Percentiles rank a stretch among this genome's conserved stretches.
Evolutionary conservation across 2,329 filamentous ascomycete species (phyloP).

Genomic region (Colletotrichum gigasporum): DNA sequence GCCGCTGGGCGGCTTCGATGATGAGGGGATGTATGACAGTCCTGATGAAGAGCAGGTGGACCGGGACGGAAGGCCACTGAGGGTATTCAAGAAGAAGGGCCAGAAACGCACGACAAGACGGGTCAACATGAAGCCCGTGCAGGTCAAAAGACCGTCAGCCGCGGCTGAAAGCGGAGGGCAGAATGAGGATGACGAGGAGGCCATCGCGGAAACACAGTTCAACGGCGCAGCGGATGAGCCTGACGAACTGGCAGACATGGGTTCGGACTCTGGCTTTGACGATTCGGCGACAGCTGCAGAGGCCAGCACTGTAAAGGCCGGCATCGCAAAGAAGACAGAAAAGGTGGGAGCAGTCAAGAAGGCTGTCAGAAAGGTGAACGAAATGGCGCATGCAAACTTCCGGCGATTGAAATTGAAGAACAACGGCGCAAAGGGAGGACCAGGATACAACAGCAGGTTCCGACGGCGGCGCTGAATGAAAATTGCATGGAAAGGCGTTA

Average conservation of each 20-base stretch:
- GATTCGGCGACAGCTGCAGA: conserved; percentile 33
- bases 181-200: conserved; percentile 41
- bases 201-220: conserved; percentile 51
- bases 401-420: conserved; percentile 72
- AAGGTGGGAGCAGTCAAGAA: conserved; percentile 59
- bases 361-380: conserved; percentile 68
- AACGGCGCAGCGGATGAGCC: conserved; percentile 38
- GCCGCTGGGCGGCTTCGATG: conserved; percentile 70
- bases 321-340: conserved; percentile 37
- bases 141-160: conserved; percentile 55
- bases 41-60: conserved; percentile 59
- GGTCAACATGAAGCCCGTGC: conserved; percentile 69
- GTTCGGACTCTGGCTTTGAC: conserved; percentile 44
- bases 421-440: conserved; percentile 68
- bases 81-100: conserved; percentile 83
- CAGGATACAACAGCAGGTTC: conserved; percentile 66
- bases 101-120: conserved; percentile 80
- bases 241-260: conserved; percentile 44
- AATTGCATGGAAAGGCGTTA: conserved; percentile 10
- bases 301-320: conserved; percentile 36
- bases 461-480: conserved; percentile 54
- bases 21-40: conserved; percentile 68
- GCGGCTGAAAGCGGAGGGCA: conserved; percentile 40
- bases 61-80: conserved; percentile 67
- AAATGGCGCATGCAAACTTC: conserved; percentile 73